Conservation (phyloP, 805 yeast genomes). For the Zygosaccharomyces lentus region DNA sequence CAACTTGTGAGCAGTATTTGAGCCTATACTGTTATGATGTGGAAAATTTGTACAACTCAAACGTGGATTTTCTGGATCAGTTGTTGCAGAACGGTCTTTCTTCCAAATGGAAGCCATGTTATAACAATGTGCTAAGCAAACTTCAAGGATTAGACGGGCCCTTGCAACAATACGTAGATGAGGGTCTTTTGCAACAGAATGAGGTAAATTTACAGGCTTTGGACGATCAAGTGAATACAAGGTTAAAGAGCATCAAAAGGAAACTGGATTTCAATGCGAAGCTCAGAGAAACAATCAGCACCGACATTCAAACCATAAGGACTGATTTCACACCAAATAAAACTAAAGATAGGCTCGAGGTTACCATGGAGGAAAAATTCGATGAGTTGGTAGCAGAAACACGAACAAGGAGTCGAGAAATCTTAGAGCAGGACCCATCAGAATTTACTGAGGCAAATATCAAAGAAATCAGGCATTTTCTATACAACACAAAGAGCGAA, state of each 20-base stretch:
- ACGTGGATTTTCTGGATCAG: conserved; percentile 37
- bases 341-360: conserved; percentile 24
- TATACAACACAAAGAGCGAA: conserved; percentile 14
- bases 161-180: conserved; percentile 19
- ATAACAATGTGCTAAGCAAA: conserved; percentile 20
- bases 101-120: conserved; percentile 40
- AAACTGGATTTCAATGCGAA: conserved; percentile 18
- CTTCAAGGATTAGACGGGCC: conserved; percentile 16
- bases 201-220: conserved; percentile 13
- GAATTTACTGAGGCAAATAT: conserved; percentile 13
- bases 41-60: conserved; percentile 41
- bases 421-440: conserved; percentile 16
- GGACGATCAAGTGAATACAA: conserved; percentile 14
- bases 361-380: conserved; percentile 26
- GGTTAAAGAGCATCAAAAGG: conserved; percentile 18
- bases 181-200: conserved; percentile 3
- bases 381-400: conserved; percentile 21
- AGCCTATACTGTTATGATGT: conserved; percentile 47
- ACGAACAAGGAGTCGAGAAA: conserved; percentile 15
- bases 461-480: conserved; percentile 5
- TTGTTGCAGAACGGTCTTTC: conserved; percentile 42
- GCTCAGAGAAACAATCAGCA: conserved; percentile 12
- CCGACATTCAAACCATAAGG: conserved; percentile 10
- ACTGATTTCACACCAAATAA: conserved; percentile 12
- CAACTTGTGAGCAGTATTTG: conserved; percentile 46